phyloP scores from a whole-genome alignment of 768 basidiomycete genomes.

The Mycena chlorophos region DNA sequence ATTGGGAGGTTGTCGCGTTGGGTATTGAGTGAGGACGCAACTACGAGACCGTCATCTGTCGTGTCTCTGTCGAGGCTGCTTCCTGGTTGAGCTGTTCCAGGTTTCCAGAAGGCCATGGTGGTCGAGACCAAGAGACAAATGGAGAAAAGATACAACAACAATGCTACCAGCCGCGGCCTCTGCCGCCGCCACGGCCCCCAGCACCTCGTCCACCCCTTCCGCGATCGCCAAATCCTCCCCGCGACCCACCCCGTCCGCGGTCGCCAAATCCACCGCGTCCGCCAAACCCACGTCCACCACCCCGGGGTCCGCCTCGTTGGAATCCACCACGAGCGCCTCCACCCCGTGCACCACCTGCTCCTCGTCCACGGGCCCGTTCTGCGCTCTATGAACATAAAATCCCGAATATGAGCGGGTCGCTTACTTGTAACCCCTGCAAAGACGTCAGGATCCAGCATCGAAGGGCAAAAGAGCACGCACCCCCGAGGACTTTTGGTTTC shows the following conservation, averaged over 20 bases:
- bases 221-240: constrained; percentile 48
- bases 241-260: constrained; percentile 48
- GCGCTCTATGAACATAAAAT: constrained; percentile 2
- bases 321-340: constrained; percentile 23
- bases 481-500: constrained; percentile 85
- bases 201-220: constrained; percentile 43
- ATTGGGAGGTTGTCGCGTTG: constrained; percentile 88
- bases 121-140: constrained; percentile 3
- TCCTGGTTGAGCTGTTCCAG: constrained; percentile 81
- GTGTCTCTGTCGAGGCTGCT: constrained; percentile 84
- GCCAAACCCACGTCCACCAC: constrained; percentile 25
- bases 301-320: constrained; percentile 26
- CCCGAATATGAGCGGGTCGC: too few species aligned
- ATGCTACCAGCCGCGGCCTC: constrained; percentile 34
- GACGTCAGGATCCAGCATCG: constrained; percentile 2
- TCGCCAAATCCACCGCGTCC: constrained; percentile 33
- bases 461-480: constrained; percentile 30
- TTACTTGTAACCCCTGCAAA: constrained; percentile 51
- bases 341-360: constrained; percentile 36
- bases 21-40: constrained; percentile 70
- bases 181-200: constrained; percentile 40
- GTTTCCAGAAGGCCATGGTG: constrained; percentile 82
- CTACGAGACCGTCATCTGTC: constrained; percentile 70
- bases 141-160: not conserved
- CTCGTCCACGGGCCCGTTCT: constrained; percentile 45